phyloP scores from a whole-genome alignment of 2,329 filamentous ascomycete genomes.

The Colletotrichum spaethianum region DNA sequence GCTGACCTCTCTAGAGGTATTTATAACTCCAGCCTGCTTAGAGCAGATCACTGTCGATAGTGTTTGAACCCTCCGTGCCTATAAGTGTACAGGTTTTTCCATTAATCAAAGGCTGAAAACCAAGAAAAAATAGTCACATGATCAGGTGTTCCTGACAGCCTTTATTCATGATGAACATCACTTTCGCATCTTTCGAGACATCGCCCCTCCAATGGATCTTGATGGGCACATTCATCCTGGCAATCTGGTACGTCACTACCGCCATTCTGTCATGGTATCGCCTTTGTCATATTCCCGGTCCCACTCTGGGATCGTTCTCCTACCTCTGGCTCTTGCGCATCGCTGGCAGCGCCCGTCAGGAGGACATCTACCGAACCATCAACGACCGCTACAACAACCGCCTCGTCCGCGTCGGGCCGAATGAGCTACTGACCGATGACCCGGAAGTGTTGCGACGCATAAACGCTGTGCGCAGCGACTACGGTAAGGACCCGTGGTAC shows the following conservation, averaged over 20 bases:
- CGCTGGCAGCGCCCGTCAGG: constrained; percentile 44
- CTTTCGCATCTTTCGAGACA: background rate
- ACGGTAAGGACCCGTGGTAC: constrained; percentile 47
- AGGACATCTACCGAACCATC: constrained; percentile 42
- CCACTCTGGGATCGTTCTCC: constrained; percentile 11
- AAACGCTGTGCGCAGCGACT: constrained; percentile 46
- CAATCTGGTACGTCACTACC: constrained; percentile 5
- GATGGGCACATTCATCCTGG: background rate
- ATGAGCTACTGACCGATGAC: constrained; percentile 51
- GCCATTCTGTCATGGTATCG: constrained; percentile 44
- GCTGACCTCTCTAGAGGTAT: constrained; percentile 3
- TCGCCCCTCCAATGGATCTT: background rate
- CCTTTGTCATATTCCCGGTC: constrained; percentile 44
- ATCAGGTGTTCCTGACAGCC: too few species aligned
- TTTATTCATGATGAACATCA: too few species aligned
- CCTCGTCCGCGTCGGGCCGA: constrained; percentile 51
- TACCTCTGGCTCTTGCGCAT: constrained; percentile 45
- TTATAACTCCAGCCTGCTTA: too few species aligned
- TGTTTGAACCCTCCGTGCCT: background rate
- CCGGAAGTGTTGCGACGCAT: constrained; percentile 49
- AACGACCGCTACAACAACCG: constrained; percentile 43
- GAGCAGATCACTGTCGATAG: too few species aligned
- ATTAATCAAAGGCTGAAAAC: too few species aligned
- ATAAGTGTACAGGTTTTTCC: background rate
- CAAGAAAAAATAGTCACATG: too few species aligned